These are phyloP conservation scores for Magnolia changhungtana DNA, from an alignment of 164 flowering plant species.

Conservation along the genomic window DNA sequence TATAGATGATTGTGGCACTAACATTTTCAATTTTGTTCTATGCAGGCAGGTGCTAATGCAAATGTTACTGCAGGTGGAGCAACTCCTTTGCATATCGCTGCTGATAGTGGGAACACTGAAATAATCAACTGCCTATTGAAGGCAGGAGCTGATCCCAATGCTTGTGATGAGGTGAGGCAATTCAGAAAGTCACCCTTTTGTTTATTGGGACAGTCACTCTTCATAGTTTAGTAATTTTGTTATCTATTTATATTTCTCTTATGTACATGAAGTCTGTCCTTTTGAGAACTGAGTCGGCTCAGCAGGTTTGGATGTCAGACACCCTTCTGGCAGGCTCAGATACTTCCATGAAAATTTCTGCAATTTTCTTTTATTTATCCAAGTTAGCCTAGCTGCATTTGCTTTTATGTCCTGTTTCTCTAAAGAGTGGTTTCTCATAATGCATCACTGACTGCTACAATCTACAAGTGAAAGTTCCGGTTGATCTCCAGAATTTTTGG, in stretches of 20 bases:
- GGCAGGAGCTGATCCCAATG: constrained; percentile 94
- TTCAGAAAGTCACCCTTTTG: background rate
- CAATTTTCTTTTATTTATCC: too few relatives aligned
- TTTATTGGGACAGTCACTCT: background rate
- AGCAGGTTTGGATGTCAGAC: too few relatives aligned
- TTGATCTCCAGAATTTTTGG: too few relatives aligned
- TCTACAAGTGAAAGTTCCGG: too few relatives aligned
- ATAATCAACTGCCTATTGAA: constrained; percentile 66
- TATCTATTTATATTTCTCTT: background rate
- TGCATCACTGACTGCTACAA: too few relatives aligned
- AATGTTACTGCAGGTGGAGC: constrained; percentile 89
- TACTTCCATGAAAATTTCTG: too few relatives aligned
- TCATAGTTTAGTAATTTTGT: background rate
- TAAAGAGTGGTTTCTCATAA: background rate
- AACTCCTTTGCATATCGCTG: constrained; percentile 91
- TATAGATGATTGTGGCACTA: constrained; percentile 8
- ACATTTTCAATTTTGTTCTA: constrained; percentile 14
- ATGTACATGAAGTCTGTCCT: background rate
- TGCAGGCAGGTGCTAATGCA: constrained; percentile 81
- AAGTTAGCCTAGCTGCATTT: background rate
- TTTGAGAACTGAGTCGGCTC: background rate
- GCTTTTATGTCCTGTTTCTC: background rate
- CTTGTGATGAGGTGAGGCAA: constrained; percentile 65
- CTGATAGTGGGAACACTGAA: constrained; percentile 69
- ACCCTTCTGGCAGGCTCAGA: too few relatives aligned